Base-by-base conservation (phyloP, 257 asterid species). In the Sherardia arvensis region DNA sequence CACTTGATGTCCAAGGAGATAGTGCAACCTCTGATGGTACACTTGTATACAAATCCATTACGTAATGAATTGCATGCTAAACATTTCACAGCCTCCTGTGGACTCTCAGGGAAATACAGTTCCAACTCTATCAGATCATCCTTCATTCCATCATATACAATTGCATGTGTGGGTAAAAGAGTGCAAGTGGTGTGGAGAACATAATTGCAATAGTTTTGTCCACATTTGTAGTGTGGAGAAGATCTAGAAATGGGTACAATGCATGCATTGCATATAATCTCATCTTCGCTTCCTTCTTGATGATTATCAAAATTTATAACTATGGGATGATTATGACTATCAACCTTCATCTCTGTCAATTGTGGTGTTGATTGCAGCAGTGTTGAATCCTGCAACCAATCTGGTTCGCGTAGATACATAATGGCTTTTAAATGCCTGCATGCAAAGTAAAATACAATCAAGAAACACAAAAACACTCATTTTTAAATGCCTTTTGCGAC, bases 261-360 rank as follows among this genome's bases (percentile, higher is more conserved):
- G 62, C 62, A 58, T 29, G 26, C 62, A 6, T 57, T 40, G 6
- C 62, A 57, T 28, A 57, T n/a, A n/a, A n/a, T n/a, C n/a, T 27
- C 23, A 28, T 57, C 47, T 27, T 4, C 62, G 15, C 17, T 40
- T 10, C 12, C 7, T 9, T 38, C 5, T 30, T 30, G 34, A 3
- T 30, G 34, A 11, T 1, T 2, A 38, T 38, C 47, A 3, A 4
- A 38, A 38, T 11, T 2, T 40, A 57, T 20, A 28, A 28, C 25
- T 18, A 57, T 6, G 40, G 43, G 0, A 30, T 58, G 43, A 1
- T 17, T 29, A 36, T 58, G 62, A 7, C 25, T 3, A 2, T 2
- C 4, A 4, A 58, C 22, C 62, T 29, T 28, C 21, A 58, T 12
- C 23, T 15, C 40, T 0, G 20, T 38, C 38, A 15, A 26, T 6